Evolutionary conservation across 352 stramenopile genomes (phyloP).

Genomic region (Globisporangium radiosum): DNA sequence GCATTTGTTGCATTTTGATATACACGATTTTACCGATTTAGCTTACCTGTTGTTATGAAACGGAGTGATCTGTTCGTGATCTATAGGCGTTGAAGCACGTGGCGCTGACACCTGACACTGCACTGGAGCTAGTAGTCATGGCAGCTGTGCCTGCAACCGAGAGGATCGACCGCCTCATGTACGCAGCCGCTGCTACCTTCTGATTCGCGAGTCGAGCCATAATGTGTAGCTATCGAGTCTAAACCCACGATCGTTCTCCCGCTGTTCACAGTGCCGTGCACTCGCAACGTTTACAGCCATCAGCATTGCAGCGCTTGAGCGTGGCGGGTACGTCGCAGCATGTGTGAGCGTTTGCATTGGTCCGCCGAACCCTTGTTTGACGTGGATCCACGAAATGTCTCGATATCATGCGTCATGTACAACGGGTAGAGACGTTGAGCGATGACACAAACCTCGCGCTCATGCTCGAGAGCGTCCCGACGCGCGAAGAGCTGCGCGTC

Average conservation of each 20-base stretch:
- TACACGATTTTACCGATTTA: too few species aligned
- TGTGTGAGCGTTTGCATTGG: too few species aligned
- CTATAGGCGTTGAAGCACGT: background rate
- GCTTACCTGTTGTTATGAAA: too few species aligned
- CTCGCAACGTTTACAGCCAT: constrained; percentile 33
- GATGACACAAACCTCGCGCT: constrained; percentile 26
- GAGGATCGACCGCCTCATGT: constrained; percentile 54
- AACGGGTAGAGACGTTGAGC: constrained; percentile 39
- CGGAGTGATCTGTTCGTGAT: too few species aligned
- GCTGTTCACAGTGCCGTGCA: constrained; percentile 25
- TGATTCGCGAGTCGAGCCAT: too few species aligned
- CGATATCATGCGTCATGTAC: too few species aligned
- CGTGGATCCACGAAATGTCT: too few species aligned
- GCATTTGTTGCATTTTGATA: too few species aligned
- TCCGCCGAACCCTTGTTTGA: too few species aligned
- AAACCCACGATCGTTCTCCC: background rate
- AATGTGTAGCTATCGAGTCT: background rate
- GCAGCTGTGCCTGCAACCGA: constrained; percentile 30
- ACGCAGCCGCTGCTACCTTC: constrained; percentile 5
- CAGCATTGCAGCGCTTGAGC: constrained; percentile 38
- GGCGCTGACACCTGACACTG: background rate
- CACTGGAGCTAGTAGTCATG: constrained; percentile 14
- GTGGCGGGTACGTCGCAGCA: constrained; percentile 25
- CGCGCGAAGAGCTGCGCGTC: constrained; percentile 28
- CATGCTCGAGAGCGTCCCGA: constrained; percentile 20